Evolutionary conservation across 2,329 filamentous ascomycete species (phyloP).

Genomic region (Fusarium graminum): DNA sequence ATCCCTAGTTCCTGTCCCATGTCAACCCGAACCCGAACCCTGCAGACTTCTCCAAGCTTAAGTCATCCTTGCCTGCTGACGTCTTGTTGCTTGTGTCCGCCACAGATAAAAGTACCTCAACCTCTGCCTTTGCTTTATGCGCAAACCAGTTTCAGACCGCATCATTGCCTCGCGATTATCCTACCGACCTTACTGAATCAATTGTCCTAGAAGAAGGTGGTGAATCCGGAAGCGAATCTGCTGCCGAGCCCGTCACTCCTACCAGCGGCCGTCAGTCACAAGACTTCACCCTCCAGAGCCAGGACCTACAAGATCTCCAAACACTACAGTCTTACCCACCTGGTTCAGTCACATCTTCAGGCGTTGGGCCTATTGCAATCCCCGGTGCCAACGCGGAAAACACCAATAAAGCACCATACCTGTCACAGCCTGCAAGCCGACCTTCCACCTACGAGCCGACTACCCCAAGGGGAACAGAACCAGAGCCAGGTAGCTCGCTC

Average conservation of each 20-base stretch:
- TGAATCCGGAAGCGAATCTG: constrained; percentile 71
- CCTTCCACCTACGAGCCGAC: constrained; percentile 38
- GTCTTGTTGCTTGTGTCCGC: constrained; percentile 41
- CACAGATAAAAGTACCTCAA: constrained; percentile 48
- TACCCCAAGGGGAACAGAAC: constrained; percentile 45
- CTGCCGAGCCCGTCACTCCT: constrained; percentile 72
- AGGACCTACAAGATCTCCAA: constrained; percentile 55
- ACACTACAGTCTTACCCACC: constrained; percentile 44
- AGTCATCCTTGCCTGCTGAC: constrained; percentile 48
- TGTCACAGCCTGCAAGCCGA: constrained; percentile 38
- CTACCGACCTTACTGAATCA: constrained; percentile 64
- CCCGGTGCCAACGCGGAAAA: constrained; percentile 29
- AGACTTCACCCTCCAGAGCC: constrained; percentile 62
- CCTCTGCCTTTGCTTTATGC: constrained; percentile 42
- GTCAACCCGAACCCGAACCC: constrained; percentile 35
- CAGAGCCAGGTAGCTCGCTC: constrained; percentile 51
- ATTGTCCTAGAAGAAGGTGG: constrained; percentile 67
- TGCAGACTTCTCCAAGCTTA: constrained; percentile 32
- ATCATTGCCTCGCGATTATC: constrained; percentile 62
- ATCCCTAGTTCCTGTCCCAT: constrained; percentile 27
- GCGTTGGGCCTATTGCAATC: constrained; percentile 43
- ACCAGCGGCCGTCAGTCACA: constrained; percentile 69
- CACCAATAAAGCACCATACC: constrained; percentile 33
- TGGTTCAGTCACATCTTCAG: constrained; percentile 40
- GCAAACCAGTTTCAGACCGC: constrained; percentile 49